phyloP scores from a whole-genome alignment of 2,329 filamentous ascomycete species.

The Penicillium crustosum region DNA sequence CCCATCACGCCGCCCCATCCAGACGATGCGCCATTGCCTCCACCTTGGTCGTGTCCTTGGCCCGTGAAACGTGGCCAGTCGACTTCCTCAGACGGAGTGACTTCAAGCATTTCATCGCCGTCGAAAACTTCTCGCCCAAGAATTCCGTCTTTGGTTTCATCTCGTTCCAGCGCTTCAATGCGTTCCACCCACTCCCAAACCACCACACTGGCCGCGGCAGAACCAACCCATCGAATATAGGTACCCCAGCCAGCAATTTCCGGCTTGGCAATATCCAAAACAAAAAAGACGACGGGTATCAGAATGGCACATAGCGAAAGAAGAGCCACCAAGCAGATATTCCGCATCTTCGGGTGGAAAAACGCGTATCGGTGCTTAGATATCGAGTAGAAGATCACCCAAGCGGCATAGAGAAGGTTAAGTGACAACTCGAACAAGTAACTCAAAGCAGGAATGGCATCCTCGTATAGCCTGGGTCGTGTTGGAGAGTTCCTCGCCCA shows the following conservation, averaged over 20 bases:
- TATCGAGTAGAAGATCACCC: constrained; percentile 91
- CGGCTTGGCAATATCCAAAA: constrained; percentile 82
- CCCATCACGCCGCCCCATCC: constrained; percentile 43
- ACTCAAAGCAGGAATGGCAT: constrained; percentile 85
- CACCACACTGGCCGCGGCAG: constrained; percentile 89
- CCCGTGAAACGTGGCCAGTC: constrained; percentile 44
- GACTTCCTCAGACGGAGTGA: constrained; percentile 59
- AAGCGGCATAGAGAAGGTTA: constrained; percentile 83
- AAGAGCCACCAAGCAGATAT: constrained; percentile 76
- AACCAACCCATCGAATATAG: constrained; percentile 94
- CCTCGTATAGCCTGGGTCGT: constrained; percentile 73
- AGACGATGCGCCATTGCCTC: constrained; percentile 36
- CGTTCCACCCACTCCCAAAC: constrained; percentile 98
- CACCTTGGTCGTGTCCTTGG: constrained; percentile 42
- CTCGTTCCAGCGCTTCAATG: constrained; percentile 86
- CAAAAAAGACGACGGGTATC: constrained; percentile 89
- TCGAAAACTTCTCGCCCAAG: constrained; percentile 89
- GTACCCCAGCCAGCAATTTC: constrained; percentile 90
- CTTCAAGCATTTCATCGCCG: constrained; percentile 86
- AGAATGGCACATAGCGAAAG: constrained; percentile 79
- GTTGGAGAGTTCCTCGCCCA: constrained; percentile 49
- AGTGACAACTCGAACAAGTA: constrained; percentile 88
- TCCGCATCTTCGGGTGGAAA: constrained; percentile 86
- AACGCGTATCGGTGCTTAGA: constrained; percentile 90
- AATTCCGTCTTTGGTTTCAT: constrained; percentile 92